phyloP scores from a whole-genome alignment of 257 asterid genomes.

The Solanum pinnatisectum region DNA sequence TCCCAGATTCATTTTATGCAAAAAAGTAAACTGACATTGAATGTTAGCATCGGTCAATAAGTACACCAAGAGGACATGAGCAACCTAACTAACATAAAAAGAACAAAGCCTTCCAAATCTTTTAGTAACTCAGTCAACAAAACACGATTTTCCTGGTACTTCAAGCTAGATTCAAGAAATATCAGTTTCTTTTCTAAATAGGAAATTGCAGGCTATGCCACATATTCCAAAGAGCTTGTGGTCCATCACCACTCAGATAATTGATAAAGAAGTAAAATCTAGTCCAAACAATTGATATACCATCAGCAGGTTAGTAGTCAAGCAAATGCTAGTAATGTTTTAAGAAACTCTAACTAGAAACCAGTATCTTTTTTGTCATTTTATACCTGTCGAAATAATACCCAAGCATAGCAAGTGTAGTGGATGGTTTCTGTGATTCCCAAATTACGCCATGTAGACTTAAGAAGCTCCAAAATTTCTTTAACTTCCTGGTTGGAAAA shows the following conservation, averaged over 20 bases:
- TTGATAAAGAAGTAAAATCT: background rate
- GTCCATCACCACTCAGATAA: background rate
- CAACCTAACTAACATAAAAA: too few species aligned
- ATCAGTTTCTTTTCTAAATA: background rate
- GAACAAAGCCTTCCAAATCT: too few species aligned
- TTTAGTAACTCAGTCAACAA: background rate
- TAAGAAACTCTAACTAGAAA: background rate
- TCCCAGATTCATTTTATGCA: too few species aligned
- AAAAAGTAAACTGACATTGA: too few species aligned
- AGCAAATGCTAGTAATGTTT: background rate
- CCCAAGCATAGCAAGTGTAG: constrained; percentile 90
- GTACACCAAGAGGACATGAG: too few species aligned
- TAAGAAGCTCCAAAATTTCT: constrained; percentile 95
- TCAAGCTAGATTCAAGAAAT: background rate
- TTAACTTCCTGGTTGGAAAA: constrained; percentile 74
- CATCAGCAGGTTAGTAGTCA: background rate
- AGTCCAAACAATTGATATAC: background rate
- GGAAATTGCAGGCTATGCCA: background rate
- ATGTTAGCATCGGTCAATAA: too few species aligned
- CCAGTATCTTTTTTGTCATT: background rate
- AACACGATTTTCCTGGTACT: background rate
- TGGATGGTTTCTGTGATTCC: constrained; percentile 94
- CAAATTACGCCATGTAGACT: constrained; percentile 83
- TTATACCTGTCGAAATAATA: constrained; percentile 79
- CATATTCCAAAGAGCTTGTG: background rate